Evolutionary conservation across 345 rosid genomes (phyloP).

Genomic region (Acer campestre): DNA sequence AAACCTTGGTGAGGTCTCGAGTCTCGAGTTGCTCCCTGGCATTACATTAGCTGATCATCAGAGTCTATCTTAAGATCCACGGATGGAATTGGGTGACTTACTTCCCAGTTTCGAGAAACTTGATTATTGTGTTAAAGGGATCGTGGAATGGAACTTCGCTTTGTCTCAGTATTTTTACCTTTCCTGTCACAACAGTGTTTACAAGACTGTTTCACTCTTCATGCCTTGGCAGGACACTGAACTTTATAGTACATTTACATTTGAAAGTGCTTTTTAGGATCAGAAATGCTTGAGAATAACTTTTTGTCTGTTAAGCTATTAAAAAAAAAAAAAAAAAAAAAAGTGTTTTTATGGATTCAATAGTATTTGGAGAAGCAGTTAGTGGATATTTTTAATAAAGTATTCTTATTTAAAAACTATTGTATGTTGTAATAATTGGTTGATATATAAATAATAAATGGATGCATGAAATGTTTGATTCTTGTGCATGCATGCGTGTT

Average conservation of each 20-base stretch:
- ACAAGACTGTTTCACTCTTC: background rate
- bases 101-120: constrained; percentile 27
- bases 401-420: too few species aligned
- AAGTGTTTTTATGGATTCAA: background rate
- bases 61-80: constrained; percentile 23
- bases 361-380: background rate
- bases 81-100: constrained; percentile 31
- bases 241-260: too few species aligned
- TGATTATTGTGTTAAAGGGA: constrained; percentile 36
- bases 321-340: too few species aligned
- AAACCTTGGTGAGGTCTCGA: constrained; percentile 58
- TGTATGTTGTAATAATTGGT: too few species aligned
- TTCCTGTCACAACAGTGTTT: constrained; percentile 35
- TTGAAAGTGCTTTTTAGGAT: too few species aligned
- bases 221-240: background rate
- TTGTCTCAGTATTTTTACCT: constrained; percentile 39
- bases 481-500: too few species aligned
- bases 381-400: background rate
- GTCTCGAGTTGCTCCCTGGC: constrained; percentile 40
- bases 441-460: too few species aligned
- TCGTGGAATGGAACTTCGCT: constrained; percentile 35
- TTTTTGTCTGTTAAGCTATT: background rate
- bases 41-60: constrained; percentile 26
- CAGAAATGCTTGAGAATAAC: background rate
- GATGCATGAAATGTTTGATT: too few species aligned